Percentiles rank a stretch among this genome's conserved stretches.
Conservation (phyloP, 2,329 filamentous ascomycete genomes). For the Botrytis pseudocinerea region DNA sequence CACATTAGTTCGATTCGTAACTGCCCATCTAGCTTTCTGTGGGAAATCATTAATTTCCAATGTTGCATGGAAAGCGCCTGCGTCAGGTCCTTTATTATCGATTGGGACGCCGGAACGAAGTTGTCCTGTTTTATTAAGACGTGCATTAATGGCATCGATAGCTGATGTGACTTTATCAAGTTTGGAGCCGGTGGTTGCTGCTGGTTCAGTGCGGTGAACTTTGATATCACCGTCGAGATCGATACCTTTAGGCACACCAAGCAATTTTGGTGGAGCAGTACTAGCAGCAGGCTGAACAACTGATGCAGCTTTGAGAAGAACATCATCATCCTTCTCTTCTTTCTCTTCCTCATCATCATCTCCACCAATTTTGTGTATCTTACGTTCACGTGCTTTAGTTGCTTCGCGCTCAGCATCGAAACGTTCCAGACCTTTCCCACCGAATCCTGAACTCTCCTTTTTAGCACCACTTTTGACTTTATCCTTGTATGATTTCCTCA, state of each 20-base stretch:
- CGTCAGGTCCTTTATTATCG: constrained; percentile 97
- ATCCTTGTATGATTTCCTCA: constrained; percentile 74
- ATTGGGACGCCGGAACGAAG: constrained; percentile 91
- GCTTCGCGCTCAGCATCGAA: constrained; percentile 90
- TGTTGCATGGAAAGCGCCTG: constrained; percentile 93
- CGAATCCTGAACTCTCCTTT: constrained; percentile 87
- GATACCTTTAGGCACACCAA: constrained; percentile 54
- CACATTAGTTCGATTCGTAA: constrained; percentile 97
- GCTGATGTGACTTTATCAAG: constrained; percentile 89
- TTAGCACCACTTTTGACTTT: constrained; percentile 93
- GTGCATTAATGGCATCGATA: constrained; percentile 85
- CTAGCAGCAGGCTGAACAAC: constrained; percentile 59
- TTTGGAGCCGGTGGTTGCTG: constrained; percentile 47
- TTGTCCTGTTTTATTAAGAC: constrained; percentile 84
- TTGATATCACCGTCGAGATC: constrained; percentile 70
- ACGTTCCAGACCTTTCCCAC: constrained; percentile 88
- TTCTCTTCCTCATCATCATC: constrained; percentile 78
- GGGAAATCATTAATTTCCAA: constrained; percentile 99
- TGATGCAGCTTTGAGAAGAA: constrained; percentile 67
- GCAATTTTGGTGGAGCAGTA: constrained; percentile 40
- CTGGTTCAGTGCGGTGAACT: constrained; percentile 67
- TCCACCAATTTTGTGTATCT: constrained; percentile 84
- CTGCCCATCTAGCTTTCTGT: constrained; percentile 96
- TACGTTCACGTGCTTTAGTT: constrained; percentile 80
- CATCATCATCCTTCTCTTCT: constrained; percentile 69